These are phyloP conservation scores for Quercus mongolica DNA, from an alignment of 306 rosid genomes.

Conservation along the genomic window DNA sequence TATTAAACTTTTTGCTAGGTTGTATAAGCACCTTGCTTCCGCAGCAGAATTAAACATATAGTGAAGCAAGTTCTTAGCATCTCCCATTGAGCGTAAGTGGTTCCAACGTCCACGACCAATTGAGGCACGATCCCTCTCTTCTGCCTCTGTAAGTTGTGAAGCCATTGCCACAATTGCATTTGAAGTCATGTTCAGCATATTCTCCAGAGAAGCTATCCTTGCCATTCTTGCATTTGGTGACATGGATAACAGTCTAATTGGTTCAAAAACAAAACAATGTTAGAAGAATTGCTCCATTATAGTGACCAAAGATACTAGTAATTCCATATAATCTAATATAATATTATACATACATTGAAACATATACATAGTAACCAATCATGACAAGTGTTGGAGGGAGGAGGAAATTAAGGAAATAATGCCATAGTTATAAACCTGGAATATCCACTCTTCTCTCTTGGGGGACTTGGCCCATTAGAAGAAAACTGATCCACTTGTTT, in stretches of 20 bases:
- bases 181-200: constrained; percentile 67
- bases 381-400: not conserved
- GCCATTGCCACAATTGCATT: constrained; percentile 65
- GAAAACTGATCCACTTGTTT: constrained; percentile 51
- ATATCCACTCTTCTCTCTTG: constrained; percentile 42
- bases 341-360: not conserved
- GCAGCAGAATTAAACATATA: constrained; percentile 54
- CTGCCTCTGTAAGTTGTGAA: constrained; percentile 71
- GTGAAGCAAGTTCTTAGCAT: constrained; percentile 69
- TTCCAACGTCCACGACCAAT: constrained; percentile 72
- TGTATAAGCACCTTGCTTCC: constrained; percentile 59
- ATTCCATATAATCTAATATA: not conserved
- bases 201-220: constrained; percentile 72
- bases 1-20: constrained; percentile 20
- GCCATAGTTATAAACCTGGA: constrained; percentile 35
- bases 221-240: constrained; percentile 57
- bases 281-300: constrained; percentile 15
- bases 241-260: constrained; percentile 62
- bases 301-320: not conserved
- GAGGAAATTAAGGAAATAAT: not conserved
- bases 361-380: not conserved
- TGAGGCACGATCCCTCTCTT: constrained; percentile 59
- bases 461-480: constrained; percentile 40
- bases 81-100: constrained; percentile 78
- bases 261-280: constrained; percentile 1